Evolutionary conservation across 2,329 filamentous ascomycete genomes (phyloP).

Genomic region (Chaetomium globosum): DNA sequence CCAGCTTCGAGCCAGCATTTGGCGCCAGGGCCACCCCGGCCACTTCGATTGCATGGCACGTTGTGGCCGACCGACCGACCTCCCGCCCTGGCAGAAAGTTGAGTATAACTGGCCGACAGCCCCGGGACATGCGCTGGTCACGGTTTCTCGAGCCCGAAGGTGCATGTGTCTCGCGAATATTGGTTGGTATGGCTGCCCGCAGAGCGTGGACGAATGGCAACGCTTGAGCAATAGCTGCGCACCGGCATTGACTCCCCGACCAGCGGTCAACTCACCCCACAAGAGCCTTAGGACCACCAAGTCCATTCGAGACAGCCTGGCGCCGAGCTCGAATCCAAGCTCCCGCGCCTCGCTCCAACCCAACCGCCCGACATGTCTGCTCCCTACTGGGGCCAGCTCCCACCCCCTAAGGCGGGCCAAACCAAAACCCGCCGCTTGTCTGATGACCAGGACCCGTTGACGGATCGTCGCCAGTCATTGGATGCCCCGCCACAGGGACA

Average conservation of each 20-base stretch:
- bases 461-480: slow-evolving; percentile 42
- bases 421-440: slow-evolving; percentile 46
- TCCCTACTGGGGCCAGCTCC: slow-evolving; percentile 63
- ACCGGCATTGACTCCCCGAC: slow-evolving; percentile 16
- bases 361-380: slow-evolving; percentile 47
- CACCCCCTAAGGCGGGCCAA: slow-evolving; percentile 48
- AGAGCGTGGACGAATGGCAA: slow-evolving; percentile 34
- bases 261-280: slow-evolving; percentile 32
- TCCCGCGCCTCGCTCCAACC: slow-evolving; percentile 26
- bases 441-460: slow-evolving; percentile 41
- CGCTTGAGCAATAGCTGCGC: slow-evolving; percentile 15
- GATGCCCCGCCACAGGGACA: slow-evolving; percentile 45
- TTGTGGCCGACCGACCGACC: neutral
- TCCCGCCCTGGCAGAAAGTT: neutral
- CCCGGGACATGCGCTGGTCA: slow-evolving; percentile 28
- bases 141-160: slow-evolving; percentile 36
- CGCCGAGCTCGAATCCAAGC: slow-evolving; percentile 23
- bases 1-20: neutral
- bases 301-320: slow-evolving; percentile 11
- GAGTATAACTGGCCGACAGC: slow-evolving; percentile 26
- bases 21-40: slow-evolving; percentile 21
- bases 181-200: slow-evolving; percentile 39
- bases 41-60: slow-evolving; percentile 11
- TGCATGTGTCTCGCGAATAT: slow-evolving; percentile 52
- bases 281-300: neutral